phyloP scores from a whole-genome alignment of 495 filamentous ascomycete species.

The Neurospora cerealis region DNA sequence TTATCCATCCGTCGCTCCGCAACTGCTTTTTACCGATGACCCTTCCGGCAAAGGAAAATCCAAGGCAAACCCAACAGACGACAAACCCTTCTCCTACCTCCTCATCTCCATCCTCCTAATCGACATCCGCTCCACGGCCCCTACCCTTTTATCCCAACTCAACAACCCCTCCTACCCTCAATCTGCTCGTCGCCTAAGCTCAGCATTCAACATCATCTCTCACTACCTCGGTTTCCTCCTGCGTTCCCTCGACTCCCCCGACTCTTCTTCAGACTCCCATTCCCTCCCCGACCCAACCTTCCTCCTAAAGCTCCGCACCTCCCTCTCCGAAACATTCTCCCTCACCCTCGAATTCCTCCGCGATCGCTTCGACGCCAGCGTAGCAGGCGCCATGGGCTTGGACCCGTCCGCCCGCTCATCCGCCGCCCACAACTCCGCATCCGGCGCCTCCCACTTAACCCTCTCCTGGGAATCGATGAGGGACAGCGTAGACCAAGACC shows the following conservation, averaged over 20 bases:
- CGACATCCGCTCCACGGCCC: constrained; percentile 52
- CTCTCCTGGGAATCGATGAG: constrained; percentile 43
- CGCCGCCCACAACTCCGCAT: constrained; percentile 17
- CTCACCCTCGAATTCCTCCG: constrained; percentile 52
- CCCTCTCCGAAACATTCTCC: constrained; percentile 48
- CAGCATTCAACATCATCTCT: constrained; percentile 48
- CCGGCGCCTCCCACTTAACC: constrained; percentile 23
- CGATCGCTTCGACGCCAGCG: constrained; percentile 52
- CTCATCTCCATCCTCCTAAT: constrained; percentile 51
- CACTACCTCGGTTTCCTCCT: constrained; percentile 51
- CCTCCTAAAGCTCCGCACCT: constrained; percentile 47
- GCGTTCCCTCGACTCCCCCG: constrained; percentile 29
- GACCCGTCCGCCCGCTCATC: constrained; percentile 34
- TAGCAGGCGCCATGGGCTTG: constrained; percentile 43
- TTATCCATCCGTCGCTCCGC: constrained; percentile 33
- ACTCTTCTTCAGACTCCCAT: not conserved
- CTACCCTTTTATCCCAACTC: constrained; percentile 45
- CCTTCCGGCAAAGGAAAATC: not conserved
- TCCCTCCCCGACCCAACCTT: constrained; percentile 31
- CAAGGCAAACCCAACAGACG: not conserved
- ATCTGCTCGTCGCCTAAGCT: constrained; percentile 42
- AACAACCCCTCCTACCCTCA: constrained; percentile 37
- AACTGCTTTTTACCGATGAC: constrained; percentile 36
- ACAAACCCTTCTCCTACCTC: constrained; percentile 48
- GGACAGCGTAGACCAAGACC: constrained; percentile 26